These are phyloP conservation scores for Rhododendron ferrugineum DNA, from an alignment of 148 eudicot species.

Conservation along the genomic window DNA sequence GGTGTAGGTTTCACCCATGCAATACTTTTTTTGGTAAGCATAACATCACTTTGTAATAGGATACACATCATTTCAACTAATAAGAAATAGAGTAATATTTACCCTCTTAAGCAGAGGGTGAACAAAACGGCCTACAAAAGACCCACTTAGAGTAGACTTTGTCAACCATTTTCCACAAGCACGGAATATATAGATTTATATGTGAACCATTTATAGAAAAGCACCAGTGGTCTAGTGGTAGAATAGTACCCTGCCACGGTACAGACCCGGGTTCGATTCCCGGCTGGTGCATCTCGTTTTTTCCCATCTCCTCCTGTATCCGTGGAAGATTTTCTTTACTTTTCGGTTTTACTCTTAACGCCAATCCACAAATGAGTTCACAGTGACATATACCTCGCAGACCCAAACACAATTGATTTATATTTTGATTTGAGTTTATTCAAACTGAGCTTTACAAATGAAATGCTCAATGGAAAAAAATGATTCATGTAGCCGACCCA, in stretches of 20 bases:
- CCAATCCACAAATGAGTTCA: not conserved
- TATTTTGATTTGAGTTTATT: not conserved
- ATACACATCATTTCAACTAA: no score
- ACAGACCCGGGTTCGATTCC: conserved; percentile 73
- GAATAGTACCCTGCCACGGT: conserved; percentile 78
- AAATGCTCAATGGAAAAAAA: no score
- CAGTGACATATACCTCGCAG: not conserved
- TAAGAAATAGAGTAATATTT: no score
- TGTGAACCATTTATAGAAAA: accelerated
- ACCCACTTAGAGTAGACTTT: no score
- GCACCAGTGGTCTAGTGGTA: conserved; percentile 72
- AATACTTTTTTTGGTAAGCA: no score
- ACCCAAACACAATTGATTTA: not conserved
- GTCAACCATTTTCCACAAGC: not conserved
- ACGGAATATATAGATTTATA: no score
- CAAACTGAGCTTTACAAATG: not conserved
- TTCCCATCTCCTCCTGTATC: not conserved
- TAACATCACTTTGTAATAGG: no score
- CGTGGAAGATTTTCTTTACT: not conserved
- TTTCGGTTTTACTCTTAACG: not conserved
- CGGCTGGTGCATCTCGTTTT: conserved; percentile 37
- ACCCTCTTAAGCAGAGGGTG: no score
- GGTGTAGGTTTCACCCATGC: no score
- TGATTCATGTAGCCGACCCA: no score
- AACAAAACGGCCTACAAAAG: no score